phyloP scores from a whole-genome alignment of 805 yeast genomes.

The Starmerella gropengiesseri region DNA sequence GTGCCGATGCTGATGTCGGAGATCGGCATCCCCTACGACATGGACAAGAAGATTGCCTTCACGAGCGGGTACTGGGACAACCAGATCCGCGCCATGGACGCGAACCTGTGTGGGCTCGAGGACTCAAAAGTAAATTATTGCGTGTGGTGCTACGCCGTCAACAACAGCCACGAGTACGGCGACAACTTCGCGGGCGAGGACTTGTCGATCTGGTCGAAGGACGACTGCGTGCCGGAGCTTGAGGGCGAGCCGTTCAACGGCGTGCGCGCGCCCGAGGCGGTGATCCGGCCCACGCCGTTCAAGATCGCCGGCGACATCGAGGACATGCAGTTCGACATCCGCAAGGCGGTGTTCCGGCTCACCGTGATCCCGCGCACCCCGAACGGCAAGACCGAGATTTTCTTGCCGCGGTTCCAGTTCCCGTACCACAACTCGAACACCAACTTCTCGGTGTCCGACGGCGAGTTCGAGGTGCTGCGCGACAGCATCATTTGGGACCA shows the following conservation, averaged over 20 bases:
- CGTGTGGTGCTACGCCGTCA: constrained; percentile 73
- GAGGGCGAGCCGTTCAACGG: constrained; percentile 36
- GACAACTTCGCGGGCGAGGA: constrained; percentile 93
- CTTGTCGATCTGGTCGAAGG: constrained; percentile 67
- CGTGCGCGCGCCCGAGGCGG: constrained; percentile 61
- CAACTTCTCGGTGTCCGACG: constrained; percentile 14
- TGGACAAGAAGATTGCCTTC: constrained; percentile 73
- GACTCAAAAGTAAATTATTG: constrained; percentile 60
- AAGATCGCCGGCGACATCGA: constrained; percentile 50
- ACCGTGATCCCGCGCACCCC: constrained; percentile 30
- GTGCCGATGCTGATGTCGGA: constrained; percentile 79
- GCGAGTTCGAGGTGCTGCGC: constrained; percentile 11
- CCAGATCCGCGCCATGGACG: constrained; percentile 78
- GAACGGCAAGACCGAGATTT: constrained; percentile 32
- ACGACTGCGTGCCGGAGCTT: constrained; percentile 17
- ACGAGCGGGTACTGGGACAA: constrained; percentile 52
- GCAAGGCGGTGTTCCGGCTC: constrained; percentile 38
- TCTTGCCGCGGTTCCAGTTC: constrained; percentile 65
- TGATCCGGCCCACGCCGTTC: constrained; percentile 65
- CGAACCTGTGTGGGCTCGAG: constrained; percentile 68
- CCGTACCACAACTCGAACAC: constrained; percentile 20
- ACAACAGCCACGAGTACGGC: constrained; percentile 74
- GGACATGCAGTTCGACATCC: constrained; percentile 49
- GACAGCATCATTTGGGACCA: constrained; percentile 22
- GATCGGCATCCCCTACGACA: constrained; percentile 96